These are phyloP conservation scores for Blepharisma japonicum DNA, from an alignment of 73 alveolate genomes.

Conservation along the genomic window DNA sequence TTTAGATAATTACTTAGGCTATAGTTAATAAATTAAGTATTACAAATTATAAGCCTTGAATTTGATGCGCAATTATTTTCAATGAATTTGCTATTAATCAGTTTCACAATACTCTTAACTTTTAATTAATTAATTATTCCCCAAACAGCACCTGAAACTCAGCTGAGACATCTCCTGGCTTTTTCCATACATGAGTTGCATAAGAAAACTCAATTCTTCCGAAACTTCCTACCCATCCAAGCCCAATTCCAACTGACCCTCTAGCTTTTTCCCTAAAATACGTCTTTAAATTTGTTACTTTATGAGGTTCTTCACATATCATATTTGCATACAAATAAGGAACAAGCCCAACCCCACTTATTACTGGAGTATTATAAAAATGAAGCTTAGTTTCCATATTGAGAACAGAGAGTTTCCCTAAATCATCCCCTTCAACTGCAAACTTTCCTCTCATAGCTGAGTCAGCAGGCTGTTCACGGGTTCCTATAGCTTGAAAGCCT, in stretches of 20 bases:
- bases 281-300: neutral
- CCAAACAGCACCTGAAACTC: slow-evolving; percentile 13
- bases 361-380: neutral
- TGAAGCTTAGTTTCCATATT: neutral
- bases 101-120: too few relatives aligned
- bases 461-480: neutral
- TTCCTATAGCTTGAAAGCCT: slow-evolving; percentile 8
- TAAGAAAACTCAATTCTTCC: slow-evolving; percentile 22
- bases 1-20: too few relatives aligned
- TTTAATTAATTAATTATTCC: neutral
- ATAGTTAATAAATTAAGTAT: too few relatives aligned
- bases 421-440: slow-evolving; percentile 7
- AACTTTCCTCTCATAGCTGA: neutral
- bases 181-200: neutral
- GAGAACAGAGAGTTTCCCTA: neutral
- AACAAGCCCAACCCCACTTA: neutral
- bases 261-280: slow-evolving; percentile 17
- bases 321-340: slow-evolving; percentile 19
- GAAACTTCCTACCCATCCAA: neutral
- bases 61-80: too few relatives aligned
- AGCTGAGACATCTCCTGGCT: slow-evolving; percentile 8
- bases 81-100: too few relatives aligned
- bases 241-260: slow-evolving; percentile 21
- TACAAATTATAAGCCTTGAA: too few relatives aligned
- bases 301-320: slow-evolving; percentile 10